Conservation (phyloP, 305 asterid genomes). For the Fraxinus latifolia region DNA sequence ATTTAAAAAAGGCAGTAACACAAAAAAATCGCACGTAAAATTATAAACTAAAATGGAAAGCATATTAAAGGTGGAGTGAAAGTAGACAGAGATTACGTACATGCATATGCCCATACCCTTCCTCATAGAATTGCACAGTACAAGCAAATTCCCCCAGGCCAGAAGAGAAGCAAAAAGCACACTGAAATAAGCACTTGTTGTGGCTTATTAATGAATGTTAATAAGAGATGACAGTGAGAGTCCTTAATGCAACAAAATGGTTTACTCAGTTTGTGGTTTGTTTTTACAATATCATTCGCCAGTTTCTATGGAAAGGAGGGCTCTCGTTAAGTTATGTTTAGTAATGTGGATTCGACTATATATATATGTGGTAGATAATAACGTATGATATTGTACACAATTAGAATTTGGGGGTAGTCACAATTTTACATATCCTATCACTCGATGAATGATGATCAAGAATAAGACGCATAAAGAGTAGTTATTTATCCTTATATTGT, state of each 20-base stretch:
- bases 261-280: background rate
- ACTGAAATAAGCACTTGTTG: constrained; percentile 62
- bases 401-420: too few species aligned
- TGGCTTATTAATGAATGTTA: constrained; percentile 56
- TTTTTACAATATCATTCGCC: background rate
- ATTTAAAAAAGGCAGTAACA: background rate
- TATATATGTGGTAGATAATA: background rate
- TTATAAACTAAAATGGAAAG: constrained; percentile 41
- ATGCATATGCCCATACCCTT: constrained; percentile 20
- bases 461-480: too few species aligned
- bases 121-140: constrained; percentile 25
- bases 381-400: too few species aligned
- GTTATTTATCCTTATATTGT: too few species aligned
- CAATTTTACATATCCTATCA: too few species aligned
- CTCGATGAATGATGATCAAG: too few species aligned
- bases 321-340: background rate
- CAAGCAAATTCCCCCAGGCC: constrained; percentile 23
- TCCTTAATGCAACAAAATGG: background rate
- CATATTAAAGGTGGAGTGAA: constrained; percentile 47
- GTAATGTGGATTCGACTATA: background rate
- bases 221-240: constrained; percentile 30
- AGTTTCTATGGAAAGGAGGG: background rate
- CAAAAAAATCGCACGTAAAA: constrained; percentile 29
- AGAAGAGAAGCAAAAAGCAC: constrained; percentile 54
- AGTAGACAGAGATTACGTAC: background rate